These are phyloP conservation scores for Fraxinus ornus DNA, from an alignment of 305 asterid genomes.

Conservation along the genomic window DNA sequence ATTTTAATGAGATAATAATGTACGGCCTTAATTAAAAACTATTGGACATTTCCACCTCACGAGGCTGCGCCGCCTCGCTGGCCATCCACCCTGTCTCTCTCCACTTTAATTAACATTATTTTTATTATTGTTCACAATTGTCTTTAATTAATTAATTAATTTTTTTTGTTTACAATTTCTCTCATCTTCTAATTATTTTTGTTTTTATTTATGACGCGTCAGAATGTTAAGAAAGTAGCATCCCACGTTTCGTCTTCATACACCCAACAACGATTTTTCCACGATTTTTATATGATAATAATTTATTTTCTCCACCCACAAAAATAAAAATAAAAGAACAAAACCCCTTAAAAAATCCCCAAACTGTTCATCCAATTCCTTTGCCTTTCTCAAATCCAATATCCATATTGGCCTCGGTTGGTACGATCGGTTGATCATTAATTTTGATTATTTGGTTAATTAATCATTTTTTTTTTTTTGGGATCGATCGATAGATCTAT, in stretches of 20 bases:
- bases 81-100: neutral
- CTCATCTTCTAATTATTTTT: neutral
- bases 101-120: neutral
- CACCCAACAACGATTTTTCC: neutral
- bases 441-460: constrained; percentile 7
- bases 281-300: neutral
- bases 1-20: too few species aligned
- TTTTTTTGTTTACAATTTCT: neutral
- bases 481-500: constrained; percentile 17
- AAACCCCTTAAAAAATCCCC: constrained; percentile 18
- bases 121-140: neutral
- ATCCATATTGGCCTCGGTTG: constrained; percentile 3
- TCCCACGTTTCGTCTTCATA: neutral
- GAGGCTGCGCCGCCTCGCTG: neutral
- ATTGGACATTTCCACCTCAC: neutral
- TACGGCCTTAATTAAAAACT: neutral
- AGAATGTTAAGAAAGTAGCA: neutral
- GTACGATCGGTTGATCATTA: constrained; percentile 12
- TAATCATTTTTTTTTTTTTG: neutral
- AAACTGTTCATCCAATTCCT: constrained; percentile 14
- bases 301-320: neutral
- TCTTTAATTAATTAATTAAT: neutral
- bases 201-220: neutral
- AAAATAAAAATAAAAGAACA: constrained; percentile 16
- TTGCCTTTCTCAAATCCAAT: neutral